Evolutionary conservation across 768 basidiomycete genomes (phyloP), one percentile per base, ranked within the genome.

Genomic region (Phaeolepiota aurea): DNA sequence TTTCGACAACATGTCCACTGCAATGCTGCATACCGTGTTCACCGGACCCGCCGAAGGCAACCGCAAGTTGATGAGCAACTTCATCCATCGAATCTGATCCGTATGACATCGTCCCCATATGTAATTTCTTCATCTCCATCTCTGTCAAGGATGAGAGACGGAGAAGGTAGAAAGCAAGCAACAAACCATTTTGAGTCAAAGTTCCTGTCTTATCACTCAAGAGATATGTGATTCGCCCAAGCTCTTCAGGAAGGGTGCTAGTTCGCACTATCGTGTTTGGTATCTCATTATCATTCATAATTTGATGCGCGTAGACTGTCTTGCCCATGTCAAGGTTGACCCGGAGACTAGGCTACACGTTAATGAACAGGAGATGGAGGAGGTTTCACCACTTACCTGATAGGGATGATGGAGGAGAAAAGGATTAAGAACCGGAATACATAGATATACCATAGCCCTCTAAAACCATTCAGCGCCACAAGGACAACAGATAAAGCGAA

Each of bases 291-390:
- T 98, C 96, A 38, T 77, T 82, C 83, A 93, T 91, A 42, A 98
- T 98, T 48, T 92, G 87, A 32, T 87, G 82, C 0, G 90, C 92
- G 52, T 99, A 99, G 32, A 98, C 87, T 1, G 93, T 98, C 64
- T 99, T 99, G 42, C 96, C 96, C 93, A 99, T 98, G 59, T 99
- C 96, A 40, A 99, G 74, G 52, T 99, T 99, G 40, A 99, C 94
- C n/a, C 96, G 87, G 41, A 99, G 68, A 71, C 93, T 97, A 56
- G 15, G 25, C 32, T 11, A 16, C 23, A 41, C 13, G 49, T 42
- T 10, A 33, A 10, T 11, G 20, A 11, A n/a, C n/a, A n/a, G n/a
- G n/a, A 16, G 33, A 41, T 21, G n/a, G 32, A 19, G 32, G n/a
- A 35, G 14, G n/a, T n/a, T 32, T 58, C 82, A 41, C 37, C n/a